Conservation (phyloP, 2,329 filamentous ascomycete genomes). For the Nemania diffusa region DNA sequence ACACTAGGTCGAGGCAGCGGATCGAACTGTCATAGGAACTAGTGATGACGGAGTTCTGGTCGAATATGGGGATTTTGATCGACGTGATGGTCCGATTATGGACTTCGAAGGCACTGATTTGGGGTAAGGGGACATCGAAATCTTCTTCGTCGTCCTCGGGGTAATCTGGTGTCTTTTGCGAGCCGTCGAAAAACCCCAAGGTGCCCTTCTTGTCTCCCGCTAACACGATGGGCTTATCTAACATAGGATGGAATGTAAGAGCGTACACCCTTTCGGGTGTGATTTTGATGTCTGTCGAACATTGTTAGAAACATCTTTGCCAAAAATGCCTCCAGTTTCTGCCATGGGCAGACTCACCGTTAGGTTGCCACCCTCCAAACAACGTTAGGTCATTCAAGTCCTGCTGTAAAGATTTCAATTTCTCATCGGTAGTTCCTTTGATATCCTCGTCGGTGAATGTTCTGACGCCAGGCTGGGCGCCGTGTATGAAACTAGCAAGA, state of each 20-base stretch:
- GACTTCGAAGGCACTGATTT: conserved; percentile 89
- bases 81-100: conserved; percentile 89
- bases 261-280: conserved; percentile 88
- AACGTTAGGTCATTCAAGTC: conserved; percentile 81
- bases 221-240: conserved; percentile 88
- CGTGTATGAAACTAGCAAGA: conserved; percentile 69
- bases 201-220: conserved; percentile 94
- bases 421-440: conserved; percentile 79
- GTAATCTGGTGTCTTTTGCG: conserved; percentile 68
- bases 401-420: conserved; percentile 76
- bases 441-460: conserved; percentile 90
- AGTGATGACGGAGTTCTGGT: conserved; percentile 80
- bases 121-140: conserved; percentile 72
- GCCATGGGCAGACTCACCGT: conserved; percentile 62
- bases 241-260: conserved; percentile 86
- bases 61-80: conserved; percentile 79
- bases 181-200: conserved; percentile 90
- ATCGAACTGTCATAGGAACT: conserved; percentile 95
- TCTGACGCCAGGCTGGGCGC: conserved; percentile 80
- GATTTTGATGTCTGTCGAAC: conserved; percentile 80
- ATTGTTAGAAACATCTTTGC: neutral
- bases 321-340: neutral
- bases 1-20: conserved; percentile 83
- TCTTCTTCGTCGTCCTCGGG: conserved; percentile 75
- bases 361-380: conserved; percentile 86